phyloP scores from a whole-genome alignment of 345 rosid genomes.

The Lepidium africanum region DNA sequence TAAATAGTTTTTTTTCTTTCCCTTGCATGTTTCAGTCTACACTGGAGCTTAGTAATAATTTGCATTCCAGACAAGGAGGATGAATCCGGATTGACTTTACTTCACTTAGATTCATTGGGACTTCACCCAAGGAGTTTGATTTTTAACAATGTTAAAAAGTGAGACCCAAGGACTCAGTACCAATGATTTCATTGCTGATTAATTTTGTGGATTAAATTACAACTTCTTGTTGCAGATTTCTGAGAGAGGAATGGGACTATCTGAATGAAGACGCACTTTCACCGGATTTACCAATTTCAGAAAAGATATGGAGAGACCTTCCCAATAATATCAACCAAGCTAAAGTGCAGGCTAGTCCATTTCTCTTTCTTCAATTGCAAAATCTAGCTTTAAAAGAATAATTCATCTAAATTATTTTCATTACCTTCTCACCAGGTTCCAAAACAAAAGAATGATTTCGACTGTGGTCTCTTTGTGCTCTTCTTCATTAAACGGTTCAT shows the following conservation, averaged over 20 bases:
- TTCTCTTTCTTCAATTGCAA: neutral
- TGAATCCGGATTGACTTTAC: slow-evolving; percentile 68
- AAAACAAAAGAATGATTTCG: slow-evolving; percentile 83
- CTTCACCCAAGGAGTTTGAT: slow-evolving; percentile 52
- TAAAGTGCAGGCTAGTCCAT: slow-evolving; percentile 41
- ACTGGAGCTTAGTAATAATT: slow-evolving; percentile 95
- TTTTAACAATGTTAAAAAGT: slow-evolving; percentile 68
- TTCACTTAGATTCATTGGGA: slow-evolving; percentile 85
- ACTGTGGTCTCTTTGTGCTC: slow-evolving; percentile 89
- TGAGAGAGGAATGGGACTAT: slow-evolving; percentile 77
- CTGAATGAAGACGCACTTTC: slow-evolving; percentile 45
- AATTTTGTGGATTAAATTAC: neutral
- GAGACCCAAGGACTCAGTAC: slow-evolving; percentile 11
- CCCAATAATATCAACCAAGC: slow-evolving; percentile 47
- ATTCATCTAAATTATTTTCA: neutral
- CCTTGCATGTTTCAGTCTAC: slow-evolving; percentile 43
- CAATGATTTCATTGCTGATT: neutral
- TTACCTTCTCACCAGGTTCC: slow-evolving; percentile 56
- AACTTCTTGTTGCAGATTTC: slow-evolving; percentile 37
- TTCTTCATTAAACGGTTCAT: slow-evolving; percentile 77
- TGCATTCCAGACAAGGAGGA: slow-evolving; percentile 75
- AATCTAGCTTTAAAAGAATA: neutral
- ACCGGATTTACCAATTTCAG: slow-evolving; percentile 52
- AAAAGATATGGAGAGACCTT: slow-evolving; percentile 54
- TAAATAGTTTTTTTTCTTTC: neutral